These are phyloP conservation scores for Pueraria montana DNA, from an alignment of 306 rosid genomes.

Conservation along the genomic window DNA sequence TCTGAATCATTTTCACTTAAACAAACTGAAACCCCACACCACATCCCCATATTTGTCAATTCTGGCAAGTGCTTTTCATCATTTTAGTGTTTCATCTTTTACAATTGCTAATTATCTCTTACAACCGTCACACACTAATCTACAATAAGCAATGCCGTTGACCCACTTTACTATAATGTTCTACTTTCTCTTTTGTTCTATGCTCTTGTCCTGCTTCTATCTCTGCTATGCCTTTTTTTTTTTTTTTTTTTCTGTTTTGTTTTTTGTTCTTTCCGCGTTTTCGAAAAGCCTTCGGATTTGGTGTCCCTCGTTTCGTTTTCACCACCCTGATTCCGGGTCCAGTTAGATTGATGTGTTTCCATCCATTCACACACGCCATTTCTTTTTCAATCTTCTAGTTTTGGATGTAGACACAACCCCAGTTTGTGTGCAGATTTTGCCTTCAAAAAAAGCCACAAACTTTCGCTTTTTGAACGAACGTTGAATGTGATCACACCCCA, in stretches of 20 bases:
- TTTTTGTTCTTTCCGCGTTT: neutral
- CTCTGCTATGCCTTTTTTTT: neutral
- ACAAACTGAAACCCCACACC: conserved; percentile 32
- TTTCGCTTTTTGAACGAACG: neutral
- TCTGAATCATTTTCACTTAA: conserved; percentile 18
- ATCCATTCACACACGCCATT: conserved; percentile 4
- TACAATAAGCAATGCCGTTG: conserved; percentile 53
- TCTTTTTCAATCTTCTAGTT: neutral
- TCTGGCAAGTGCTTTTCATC: conserved; percentile 47
- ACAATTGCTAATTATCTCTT: neutral
- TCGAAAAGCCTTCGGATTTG: conserved; percentile 26
- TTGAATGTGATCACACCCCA: conserved; percentile 43
- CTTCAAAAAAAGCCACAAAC: conserved; percentile 33
- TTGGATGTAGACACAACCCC: neutral
- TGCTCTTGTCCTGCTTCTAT: conserved; percentile 13
- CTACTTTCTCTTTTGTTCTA: conserved; percentile 6
- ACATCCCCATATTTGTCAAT: conserved; percentile 24
- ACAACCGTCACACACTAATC: neutral
- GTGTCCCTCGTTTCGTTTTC: conserved; percentile 31
- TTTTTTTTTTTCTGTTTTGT: neutral
- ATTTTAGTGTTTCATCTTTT: neutral
- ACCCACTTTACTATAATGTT: conserved; percentile 22
- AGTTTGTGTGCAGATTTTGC: neutral
- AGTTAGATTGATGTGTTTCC: neutral
- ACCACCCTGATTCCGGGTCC: conserved; percentile 22